Evolutionary conservation across 768 basidiomycete species (phyloP).

Genomic region (Termitomyces eurrhizus): DNA sequence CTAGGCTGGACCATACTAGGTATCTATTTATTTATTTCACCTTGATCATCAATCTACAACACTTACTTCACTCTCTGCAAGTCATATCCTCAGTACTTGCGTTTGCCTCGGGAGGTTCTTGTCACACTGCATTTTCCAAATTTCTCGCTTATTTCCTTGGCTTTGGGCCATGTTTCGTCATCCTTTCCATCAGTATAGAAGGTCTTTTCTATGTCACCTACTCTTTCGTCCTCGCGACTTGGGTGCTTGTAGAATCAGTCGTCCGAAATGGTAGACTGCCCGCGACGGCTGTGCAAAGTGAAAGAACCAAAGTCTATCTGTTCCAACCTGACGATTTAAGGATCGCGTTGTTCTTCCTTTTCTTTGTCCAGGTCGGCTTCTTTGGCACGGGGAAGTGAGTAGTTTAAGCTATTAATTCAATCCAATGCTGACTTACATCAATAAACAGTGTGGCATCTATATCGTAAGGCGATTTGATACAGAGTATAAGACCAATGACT

Average conservation of each 20-base stretch:
- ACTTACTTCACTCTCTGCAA: conserved; percentile 19
- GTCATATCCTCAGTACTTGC: conserved; percentile 50
- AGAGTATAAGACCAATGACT: neutral
- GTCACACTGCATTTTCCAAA: conserved; percentile 42
- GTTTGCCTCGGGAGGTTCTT: conserved; percentile 33
- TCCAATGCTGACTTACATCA: neutral
- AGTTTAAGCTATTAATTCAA: neutral
- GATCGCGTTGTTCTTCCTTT: conserved; percentile 77
- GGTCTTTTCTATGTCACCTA: conserved; percentile 77
- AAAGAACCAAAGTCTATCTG: conserved; percentile 27
- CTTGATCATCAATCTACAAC: neutral
- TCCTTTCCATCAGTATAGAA: conserved; percentile 80
- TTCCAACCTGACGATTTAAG: conserved; percentile 62
- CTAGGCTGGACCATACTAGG: conserved; percentile 64
- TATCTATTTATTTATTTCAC: conserved; percentile 31
- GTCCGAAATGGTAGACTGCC: conserved; percentile 14
- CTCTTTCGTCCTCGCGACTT: conserved; percentile 54
- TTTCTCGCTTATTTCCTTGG: conserved; percentile 63
- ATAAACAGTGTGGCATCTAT: conserved; percentile 70
- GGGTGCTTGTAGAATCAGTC: conserved; percentile 61
- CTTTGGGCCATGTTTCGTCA: conserved; percentile 71
- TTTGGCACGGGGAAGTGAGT: conserved; percentile 83
- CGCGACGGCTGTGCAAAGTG: conserved; percentile 3
- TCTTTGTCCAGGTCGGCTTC: conserved; percentile 84
- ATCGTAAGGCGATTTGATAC: conserved; percentile 45